These are phyloP conservation scores for Trypanosoma mega DNA, from an alignment of 208 protist genomes.

Conservation along the genomic window DNA sequence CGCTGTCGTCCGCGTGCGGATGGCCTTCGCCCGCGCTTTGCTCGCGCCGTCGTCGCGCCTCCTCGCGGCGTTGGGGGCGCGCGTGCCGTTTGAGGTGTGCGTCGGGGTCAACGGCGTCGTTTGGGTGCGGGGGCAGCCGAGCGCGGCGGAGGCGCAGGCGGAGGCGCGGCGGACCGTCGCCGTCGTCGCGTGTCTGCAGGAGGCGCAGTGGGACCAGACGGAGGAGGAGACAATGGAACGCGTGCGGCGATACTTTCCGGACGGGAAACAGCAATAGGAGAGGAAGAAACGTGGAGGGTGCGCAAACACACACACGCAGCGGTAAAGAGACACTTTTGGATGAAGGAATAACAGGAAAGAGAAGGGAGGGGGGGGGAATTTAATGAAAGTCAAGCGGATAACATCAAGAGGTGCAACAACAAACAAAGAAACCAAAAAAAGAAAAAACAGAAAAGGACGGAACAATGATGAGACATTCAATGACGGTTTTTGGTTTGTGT, in stretches of 20 bases:
- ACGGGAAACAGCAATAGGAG: neutral
- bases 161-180: conserved; percentile 65
- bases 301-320: neutral
- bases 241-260: conserved; percentile 59
- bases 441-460: no score
- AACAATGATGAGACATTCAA: no score
- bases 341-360: no score
- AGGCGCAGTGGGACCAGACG: conserved; percentile 70
- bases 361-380: no score
- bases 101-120: conserved; percentile 80
- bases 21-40: conserved; percentile 68
- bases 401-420: no score
- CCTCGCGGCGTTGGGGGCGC: conserved; percentile 50
- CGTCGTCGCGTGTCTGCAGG: conserved; percentile 65
- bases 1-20: conserved; percentile 53
- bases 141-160: conserved; percentile 39
- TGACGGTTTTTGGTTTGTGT: no score
- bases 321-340: neutral
- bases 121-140: conserved; percentile 72
- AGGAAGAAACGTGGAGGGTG: neutral
- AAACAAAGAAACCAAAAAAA: no score
- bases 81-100: conserved; percentile 73
- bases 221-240: conserved; percentile 67
- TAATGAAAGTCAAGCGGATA: no score
- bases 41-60: conserved; percentile 55